Evolutionary conservation across 2,329 filamentous ascomycete genomes (phyloP), one percentile per base, ranked within the genome.

Genomic region (Aureobasidium sp.): DNA sequence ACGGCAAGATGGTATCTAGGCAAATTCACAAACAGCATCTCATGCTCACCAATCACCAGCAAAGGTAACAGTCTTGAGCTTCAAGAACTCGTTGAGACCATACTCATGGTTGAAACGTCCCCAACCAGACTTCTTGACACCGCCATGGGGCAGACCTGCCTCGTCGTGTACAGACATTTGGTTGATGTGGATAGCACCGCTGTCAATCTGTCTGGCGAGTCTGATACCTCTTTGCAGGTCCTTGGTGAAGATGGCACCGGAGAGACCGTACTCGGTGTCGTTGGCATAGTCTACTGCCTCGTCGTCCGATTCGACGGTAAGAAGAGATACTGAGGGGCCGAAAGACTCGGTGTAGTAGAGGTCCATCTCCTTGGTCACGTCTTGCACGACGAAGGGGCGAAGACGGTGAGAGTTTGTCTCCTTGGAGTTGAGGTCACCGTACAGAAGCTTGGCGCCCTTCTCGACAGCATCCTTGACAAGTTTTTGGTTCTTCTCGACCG

Each of bases 251-350:
- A 95, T 82, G 0, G 89, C 82, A 3, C 85, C 81, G 2, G 80
- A 79, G 11, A 95, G 80, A 3, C 90, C 90, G 70, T 91, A 94
- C 55, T 91, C 87, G 1, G 87, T 91, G 68, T 93, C 88, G 70
- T 96, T 95, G 15, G 90, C 89, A 20, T 93, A 77, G 34, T 79
- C 76, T 27, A 94, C 74, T 0, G 89, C 90, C 66, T 91, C 87
- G 36, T 90, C 88, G 51, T 90, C 87, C 2, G 70, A 78, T n/a
- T 84, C 79, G 29, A 92, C 80, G 25, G 82, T 78, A 15, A 87
- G 82, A 22, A 94, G 70, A 17, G 84, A 85, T 1, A 91, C 87
- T 0, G 83, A 85, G 0, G 91, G 90, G 0, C 89, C 90, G 68
- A 95, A 95, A 1, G 84, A 88, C 74, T 95, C 90, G 1, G 82